These are phyloP conservation scores for Epichloe bromicola DNA, from an alignment of 2,329 filamentous ascomycete genomes.

Conservation along the genomic window DNA sequence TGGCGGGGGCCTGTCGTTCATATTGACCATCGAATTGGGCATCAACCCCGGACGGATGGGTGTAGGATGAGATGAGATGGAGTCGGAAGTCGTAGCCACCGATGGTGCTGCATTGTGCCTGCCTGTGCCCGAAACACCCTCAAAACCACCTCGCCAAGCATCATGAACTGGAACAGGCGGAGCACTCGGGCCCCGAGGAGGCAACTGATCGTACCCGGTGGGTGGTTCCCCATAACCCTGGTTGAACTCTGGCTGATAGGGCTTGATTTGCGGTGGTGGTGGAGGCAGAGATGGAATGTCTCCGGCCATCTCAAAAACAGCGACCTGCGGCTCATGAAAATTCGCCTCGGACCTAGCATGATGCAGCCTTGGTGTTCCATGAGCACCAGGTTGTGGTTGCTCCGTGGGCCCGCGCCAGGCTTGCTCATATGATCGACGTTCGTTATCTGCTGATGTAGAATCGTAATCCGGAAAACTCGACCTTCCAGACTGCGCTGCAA, in stretches of 20 bases:
- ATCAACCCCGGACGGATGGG: constrained; percentile 52
- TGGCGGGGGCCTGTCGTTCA: constrained; percentile 45
- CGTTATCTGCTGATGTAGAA: constrained; percentile 19
- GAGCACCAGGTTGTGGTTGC: constrained; percentile 35
- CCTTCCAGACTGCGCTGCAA: constrained; percentile 10
- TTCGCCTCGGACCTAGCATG: constrained; percentile 57
- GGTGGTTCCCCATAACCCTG: constrained; percentile 12
- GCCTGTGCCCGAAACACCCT: neutral
- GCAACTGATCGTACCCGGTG: constrained; percentile 15
- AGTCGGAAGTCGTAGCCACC: constrained; percentile 27
- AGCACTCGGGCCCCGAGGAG: constrained; percentile 19
- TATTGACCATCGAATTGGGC: constrained; percentile 41
- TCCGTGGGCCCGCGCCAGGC: constrained; percentile 28
- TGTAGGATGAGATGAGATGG: constrained; percentile 45
- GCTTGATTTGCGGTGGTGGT: constrained; percentile 24
- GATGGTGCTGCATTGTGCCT: constrained; percentile 15
- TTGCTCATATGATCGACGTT: constrained; percentile 33
- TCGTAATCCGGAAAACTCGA: constrained; percentile 31
- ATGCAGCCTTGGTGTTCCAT: constrained; percentile 39
- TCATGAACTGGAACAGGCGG: constrained; percentile 14
- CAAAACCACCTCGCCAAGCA: neutral
- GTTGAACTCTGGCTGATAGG: constrained; percentile 15
- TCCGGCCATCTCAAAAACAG: constrained; percentile 60
- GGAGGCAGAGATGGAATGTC: constrained; percentile 46
- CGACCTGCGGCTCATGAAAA: constrained; percentile 48